phyloP scores from a whole-genome alignment of 345 rosid species.

The Citrus cavaleriei region DNA sequence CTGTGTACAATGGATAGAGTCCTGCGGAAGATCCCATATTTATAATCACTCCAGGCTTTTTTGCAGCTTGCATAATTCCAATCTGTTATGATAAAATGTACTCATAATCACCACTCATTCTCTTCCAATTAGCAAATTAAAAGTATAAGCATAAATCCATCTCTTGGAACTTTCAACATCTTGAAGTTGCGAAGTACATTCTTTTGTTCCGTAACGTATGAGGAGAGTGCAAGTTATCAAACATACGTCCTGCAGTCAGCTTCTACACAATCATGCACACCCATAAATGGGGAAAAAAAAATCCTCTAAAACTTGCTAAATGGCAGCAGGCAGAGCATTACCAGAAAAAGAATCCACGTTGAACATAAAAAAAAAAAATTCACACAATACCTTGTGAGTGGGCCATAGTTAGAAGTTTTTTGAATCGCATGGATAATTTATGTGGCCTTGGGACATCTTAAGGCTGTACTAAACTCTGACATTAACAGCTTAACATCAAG shows the following conservation, averaged over 20 bases:
- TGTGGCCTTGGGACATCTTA: background rate
- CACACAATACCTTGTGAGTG: background rate
- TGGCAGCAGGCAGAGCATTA: background rate
- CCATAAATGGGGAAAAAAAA: background rate
- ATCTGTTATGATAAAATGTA: conserved; percentile 44
- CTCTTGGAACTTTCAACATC: background rate
- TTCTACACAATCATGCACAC: background rate
- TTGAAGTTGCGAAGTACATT: background rate
- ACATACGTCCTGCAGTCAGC: background rate
- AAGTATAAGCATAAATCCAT: background rate
- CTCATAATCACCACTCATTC: background rate
- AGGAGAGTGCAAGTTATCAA: background rate
- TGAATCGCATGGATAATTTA: background rate
- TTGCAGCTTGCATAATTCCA: conserved; percentile 58
- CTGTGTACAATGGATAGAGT: conserved; percentile 62
- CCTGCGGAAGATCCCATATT: conserved; percentile 88
- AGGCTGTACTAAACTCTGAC: background rate
- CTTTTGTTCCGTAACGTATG: background rate
- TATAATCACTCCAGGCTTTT: conserved; percentile 86
- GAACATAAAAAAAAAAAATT: background rate
- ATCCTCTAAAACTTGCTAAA: background rate
- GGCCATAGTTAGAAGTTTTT: background rate
- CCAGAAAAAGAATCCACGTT: background rate
- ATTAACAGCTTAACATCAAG: background rate
- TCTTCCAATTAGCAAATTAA: background rate